phyloP scores from a whole-genome alignment of 2,329 filamentous ascomycete species.

The Verticillium nubilum region DNA sequence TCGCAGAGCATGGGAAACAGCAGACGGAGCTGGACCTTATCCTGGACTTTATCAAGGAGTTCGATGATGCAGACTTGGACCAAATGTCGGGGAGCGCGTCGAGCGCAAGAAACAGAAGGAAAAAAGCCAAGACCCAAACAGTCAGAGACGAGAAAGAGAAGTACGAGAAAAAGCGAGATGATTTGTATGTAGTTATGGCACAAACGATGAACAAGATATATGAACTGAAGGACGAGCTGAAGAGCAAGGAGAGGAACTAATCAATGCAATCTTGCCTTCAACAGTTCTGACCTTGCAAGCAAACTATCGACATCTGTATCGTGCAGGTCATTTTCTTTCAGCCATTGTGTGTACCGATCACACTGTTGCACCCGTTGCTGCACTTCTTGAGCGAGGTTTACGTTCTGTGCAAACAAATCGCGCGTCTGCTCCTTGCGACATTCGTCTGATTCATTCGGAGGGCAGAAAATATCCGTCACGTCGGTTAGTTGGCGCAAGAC shows the following conservation, averaged over 20 bases:
- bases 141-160: not conserved
- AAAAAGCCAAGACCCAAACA: not conserved
- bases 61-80: not conserved
- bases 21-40: not conserved
- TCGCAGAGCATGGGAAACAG: not conserved
- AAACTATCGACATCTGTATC: slow-evolving; percentile 9
- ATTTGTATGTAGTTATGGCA: not conserved
- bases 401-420: slow-evolving; percentile 11
- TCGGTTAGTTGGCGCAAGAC: slow-evolving; percentile 10
- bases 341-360: slow-evolving; percentile 13
- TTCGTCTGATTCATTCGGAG: slow-evolving; percentile 3
- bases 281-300: slow-evolving; percentile 8
- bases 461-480: slow-evolving; percentile 8
- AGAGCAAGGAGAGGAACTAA: not conserved
- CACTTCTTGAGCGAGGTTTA: slow-evolving; percentile 7
- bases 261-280: slow-evolving; percentile 12
- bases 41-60: not conserved
- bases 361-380: slow-evolving; percentile 10
- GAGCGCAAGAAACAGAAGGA: not conserved
- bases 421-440: slow-evolving; percentile 6
- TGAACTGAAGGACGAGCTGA: not conserved
- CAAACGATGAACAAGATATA: not conserved
- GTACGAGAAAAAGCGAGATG: not conserved
- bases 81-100: not conserved
- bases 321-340: slow-evolving; percentile 13